Evolutionary conservation across 495 filamentous ascomycete genomes (phyloP).

Genomic region (Arthonia radiata): DNA sequence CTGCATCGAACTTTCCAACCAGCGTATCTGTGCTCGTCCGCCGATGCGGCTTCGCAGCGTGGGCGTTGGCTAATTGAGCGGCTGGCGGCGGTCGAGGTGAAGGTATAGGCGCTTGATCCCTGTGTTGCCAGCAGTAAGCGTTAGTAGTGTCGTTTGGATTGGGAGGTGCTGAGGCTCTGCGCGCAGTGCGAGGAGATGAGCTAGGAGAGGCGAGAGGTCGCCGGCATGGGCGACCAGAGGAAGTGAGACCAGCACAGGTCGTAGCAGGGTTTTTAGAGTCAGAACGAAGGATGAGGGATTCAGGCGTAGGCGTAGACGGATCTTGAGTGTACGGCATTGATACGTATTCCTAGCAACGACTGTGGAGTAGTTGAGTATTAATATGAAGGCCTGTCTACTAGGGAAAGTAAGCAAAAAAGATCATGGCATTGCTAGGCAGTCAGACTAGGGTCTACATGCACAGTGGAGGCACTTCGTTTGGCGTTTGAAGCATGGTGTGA

Average conservation of each 20-base stretch:
- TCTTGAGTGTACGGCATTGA: constrained; percentile 52
- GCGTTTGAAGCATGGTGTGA: too few species aligned
- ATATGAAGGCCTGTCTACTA: too few species aligned
- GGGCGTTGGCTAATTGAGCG: constrained; percentile 3
- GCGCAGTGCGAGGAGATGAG: too few species aligned
- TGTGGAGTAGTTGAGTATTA: too few species aligned
- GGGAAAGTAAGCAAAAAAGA: too few species aligned
- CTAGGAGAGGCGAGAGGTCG: constrained; percentile 35
- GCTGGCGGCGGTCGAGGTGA: constrained; percentile 1
- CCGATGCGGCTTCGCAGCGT: constrained; percentile 15
- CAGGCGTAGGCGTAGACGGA: constrained; percentile 73
- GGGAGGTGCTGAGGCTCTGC: too few species aligned
- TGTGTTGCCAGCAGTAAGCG: constrained; percentile 66
- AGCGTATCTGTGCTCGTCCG: constrained; percentile 64
- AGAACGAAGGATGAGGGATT: constrained; percentile 45
- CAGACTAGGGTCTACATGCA: too few species aligned
- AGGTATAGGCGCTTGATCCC: constrained; percentile 41
- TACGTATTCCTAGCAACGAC: too few species aligned
- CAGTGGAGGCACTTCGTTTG: too few species aligned
- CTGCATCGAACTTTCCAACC: constrained; percentile 20
- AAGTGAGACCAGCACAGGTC: constrained; percentile 72
- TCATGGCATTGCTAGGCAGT: too few species aligned
- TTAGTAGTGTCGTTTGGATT: constrained; percentile 14
- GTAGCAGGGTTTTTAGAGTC: constrained; percentile 64
- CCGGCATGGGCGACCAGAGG: constrained; percentile 53